Base-by-base conservation (phyloP, 148 eudicot genomes). In the Chenopodium formosanum region DNA sequence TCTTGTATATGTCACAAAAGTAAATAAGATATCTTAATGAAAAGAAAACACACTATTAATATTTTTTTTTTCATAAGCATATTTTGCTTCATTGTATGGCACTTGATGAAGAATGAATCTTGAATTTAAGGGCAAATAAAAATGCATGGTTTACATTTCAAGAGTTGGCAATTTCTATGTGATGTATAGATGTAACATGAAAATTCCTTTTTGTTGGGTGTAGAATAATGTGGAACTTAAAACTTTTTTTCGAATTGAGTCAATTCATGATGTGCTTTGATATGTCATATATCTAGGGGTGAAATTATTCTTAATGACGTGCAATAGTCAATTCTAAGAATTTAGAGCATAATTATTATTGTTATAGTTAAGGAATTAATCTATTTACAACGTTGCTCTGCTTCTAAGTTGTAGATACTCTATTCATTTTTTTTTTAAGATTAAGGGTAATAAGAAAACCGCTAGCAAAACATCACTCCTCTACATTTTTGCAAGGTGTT, bases 11-110 rank as follows among this genome's bases (percentile, higher is more conserved):
- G 0, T 25, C 25, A 25, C 25, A 25, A 79, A 65, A 76, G 47
- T 31, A 27, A 74, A 48, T 47, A 31, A 63, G 37, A 34, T 63
- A 78, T 83, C 78, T 83, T 20, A 31, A 10, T 74, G 83, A 76
- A 23, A 79, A 66, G 75, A 83, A 40, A 79, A 79, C 86, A 60
- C 44, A 40, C 7, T 40, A 4, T 40, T 40, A 40, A 40, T n/a
- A n/a, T n/a, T 6, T 40, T 40, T 4, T 40, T 40, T 40, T 6
- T 40, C 44, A 81, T 34, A 82, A 74, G 70, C 70, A 79, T 83
- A 60, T 74, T 67, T 81, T 13, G 3, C 48, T 48, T 74, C 66
- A 31, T 47, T 73, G 78, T 47, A 27, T 47, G 67, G 56, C 20
- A 46, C 22, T 53, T 52, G 44, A 37, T 69, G 34, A 67, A 53